Base-by-base conservation (phyloP, 2,329 filamentous ascomycete genomes). In the Acarospora socialis region DNA sequence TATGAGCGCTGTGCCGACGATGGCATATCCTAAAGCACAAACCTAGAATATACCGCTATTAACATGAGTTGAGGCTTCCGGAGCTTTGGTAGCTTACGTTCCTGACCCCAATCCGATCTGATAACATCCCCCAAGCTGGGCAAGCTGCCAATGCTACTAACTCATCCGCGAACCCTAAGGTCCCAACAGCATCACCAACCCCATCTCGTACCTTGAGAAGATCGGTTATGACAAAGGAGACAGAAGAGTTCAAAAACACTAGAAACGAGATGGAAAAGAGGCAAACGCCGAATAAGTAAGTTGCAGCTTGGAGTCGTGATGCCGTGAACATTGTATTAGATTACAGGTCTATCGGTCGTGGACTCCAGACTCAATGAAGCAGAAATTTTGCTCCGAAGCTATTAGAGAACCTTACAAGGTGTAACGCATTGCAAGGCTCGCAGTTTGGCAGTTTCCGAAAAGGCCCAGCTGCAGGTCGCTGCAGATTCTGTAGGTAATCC, bases 1-100 rank as follows among this genome's bases (percentile, higher is more conserved):
- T 27, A 79, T 69, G 38, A 98, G 58, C 13, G 82, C 72, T 8
- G 84, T 41, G 1, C 79, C 84, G 33, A 95, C 79, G 43, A 94
- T 70, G 15, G 68, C 56, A 52, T 94, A 98, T 5, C 90, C 90
- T 22, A 79, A 56, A 15, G 84, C 78, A 42, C 58, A 61, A 16
- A 64, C 60, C 60, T 63, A 37, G 7, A 8, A 3, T 16, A 28
- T 21, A 10, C n/a, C n/a, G n/a, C n/a, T 34, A 12, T 35, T 13
- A 36, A 30, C 23, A 23, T n/a, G 28, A 26, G 32, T 19, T 5
- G 28, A 21, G 23, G 9, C 28, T 28, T 22, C 14, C 23, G 14
- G 32, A 12, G 25, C 15, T n/a, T 16, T 20, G 14, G 8, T 17
- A 9, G 39, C 57, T 49, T 47, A 64, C 61, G 50, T 55, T 51